Conservation (phyloP, 176 grass and related monocot genomes). For the Musa itinerans region DNA sequence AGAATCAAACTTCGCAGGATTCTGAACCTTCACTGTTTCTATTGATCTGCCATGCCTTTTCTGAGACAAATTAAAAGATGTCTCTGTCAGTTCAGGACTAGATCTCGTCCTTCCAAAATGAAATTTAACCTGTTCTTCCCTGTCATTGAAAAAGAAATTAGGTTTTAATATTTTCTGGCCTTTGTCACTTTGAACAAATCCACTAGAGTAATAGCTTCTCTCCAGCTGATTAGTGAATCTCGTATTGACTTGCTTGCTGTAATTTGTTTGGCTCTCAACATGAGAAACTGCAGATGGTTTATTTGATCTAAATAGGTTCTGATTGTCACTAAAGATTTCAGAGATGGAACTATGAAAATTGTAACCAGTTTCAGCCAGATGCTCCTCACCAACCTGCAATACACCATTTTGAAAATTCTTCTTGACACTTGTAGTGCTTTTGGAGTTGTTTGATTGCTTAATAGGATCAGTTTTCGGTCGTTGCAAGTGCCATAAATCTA, state of each 20-base stretch:
- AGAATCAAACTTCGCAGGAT: slow-evolving; percentile 33
- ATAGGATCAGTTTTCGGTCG: slow-evolving; percentile 26
- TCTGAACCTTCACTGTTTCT: slow-evolving; percentile 30
- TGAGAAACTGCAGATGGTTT: slow-evolving; percentile 31
- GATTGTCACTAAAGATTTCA: slow-evolving; percentile 31
- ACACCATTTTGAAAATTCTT: slow-evolving; percentile 38
- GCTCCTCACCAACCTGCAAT: slow-evolving; percentile 27
- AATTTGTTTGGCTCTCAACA: slow-evolving; percentile 32
- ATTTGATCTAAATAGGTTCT: slow-evolving; percentile 20
- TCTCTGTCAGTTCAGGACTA: slow-evolving; percentile 72
- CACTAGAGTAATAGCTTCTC: slow-evolving; percentile 45
- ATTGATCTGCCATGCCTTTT: slow-evolving; percentile 30
- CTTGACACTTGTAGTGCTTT: slow-evolving; percentile 25
- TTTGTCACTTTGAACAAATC: slow-evolving; percentile 46
- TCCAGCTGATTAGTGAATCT: slow-evolving; percentile 48
- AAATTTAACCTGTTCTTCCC: slow-evolving; percentile 39
- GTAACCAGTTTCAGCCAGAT: slow-evolving; percentile 35
- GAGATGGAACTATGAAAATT: slow-evolving; percentile 24
- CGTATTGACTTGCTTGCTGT: slow-evolving; percentile 28
- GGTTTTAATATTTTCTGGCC: slow-evolving; percentile 38
- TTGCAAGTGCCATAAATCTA: slow-evolving; percentile 26
- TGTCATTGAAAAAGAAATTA: slow-evolving; percentile 24
- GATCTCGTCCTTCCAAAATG: slow-evolving; percentile 77
- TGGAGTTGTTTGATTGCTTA: slow-evolving; percentile 37
- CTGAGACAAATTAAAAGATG: slow-evolving; percentile 45